Evolutionary conservation across 257 asterid species (phyloP).

Genomic region (Solanum gracilifrons): DNA sequence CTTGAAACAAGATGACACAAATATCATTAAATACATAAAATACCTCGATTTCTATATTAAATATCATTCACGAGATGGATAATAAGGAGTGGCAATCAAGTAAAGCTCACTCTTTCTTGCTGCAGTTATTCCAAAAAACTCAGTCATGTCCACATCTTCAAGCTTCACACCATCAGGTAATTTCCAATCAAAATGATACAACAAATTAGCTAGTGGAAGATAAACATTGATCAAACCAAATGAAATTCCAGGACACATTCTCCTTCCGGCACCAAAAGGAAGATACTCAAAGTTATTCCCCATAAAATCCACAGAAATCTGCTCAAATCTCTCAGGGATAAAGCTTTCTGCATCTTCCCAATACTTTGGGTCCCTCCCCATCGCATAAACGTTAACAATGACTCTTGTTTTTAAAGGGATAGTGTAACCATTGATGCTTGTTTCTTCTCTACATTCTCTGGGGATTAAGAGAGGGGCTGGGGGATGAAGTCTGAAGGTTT

Average conservation of each 20-base stretch:
- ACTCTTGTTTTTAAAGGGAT: constrained; percentile 1
- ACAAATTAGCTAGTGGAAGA: background rate
- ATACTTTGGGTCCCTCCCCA: background rate
- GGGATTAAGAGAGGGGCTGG: background rate
- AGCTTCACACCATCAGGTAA: background rate
- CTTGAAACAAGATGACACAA: too few species aligned
- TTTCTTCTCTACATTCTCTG: background rate
- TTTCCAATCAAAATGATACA: background rate
- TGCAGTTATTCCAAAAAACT: background rate
- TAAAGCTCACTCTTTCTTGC: background rate
- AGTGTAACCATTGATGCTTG: background rate
- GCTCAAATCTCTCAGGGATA: background rate
- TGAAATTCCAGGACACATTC: background rate
- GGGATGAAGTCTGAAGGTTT: background rate
- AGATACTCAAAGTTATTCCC: background rate
- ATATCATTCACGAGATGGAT: too few species aligned
- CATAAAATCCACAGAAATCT: background rate
- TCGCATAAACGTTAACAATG: background rate
- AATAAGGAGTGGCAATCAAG: background rate
- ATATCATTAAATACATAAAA: too few species aligned
- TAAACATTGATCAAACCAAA: background rate
- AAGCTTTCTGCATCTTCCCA: background rate
- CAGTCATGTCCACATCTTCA: background rate
- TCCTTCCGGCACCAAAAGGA: background rate
- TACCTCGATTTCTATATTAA: too few species aligned